Conservation (phyloP, 148 eudicot species). For the Spergularia bocconei region DNA sequence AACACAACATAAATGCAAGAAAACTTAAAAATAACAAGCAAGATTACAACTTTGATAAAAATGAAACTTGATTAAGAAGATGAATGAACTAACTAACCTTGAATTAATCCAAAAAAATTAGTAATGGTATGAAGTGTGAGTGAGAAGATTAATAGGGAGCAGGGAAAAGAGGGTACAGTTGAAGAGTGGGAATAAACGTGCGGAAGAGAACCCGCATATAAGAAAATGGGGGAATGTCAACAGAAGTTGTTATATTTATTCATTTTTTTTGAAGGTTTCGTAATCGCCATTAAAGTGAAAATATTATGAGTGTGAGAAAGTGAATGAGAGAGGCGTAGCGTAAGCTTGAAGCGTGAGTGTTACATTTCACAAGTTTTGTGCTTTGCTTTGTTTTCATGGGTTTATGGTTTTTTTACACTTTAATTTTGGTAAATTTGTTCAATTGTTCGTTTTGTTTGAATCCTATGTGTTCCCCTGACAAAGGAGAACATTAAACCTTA, state of each 20-base stretch:
- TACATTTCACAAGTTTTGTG: background rate
- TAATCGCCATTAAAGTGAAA: slow-evolving; percentile 3
- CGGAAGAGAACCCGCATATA: background rate
- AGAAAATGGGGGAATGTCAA: slow-evolving; percentile 10
- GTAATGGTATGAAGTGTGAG: background rate
- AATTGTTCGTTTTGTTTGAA: no score
- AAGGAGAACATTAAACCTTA: no score
- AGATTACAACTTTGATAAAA: background rate
- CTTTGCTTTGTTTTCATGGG: background rate
- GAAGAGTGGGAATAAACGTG: slow-evolving; percentile 8
- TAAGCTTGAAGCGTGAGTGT: background rate
- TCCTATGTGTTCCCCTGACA: no score
- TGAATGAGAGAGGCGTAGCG: background rate
- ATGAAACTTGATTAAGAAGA: background rate
- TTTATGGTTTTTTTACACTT: no score
- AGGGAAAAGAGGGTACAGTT: background rate
- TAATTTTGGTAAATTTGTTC: no score
- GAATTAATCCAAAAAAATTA: background rate
- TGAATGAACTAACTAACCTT: slow-evolving; percentile 11
- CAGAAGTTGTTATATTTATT: background rate
- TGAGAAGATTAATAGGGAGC: background rate
- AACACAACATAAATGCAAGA: background rate
- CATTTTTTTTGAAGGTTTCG: background rate
- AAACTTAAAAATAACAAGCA: background rate
- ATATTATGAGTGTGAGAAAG: background rate